A percentile compares a stretch with the other conserved stretches of the same genome.
Conservation (phyloP, 208 protist genomes). For the Leishmania braziliensis region DNA sequence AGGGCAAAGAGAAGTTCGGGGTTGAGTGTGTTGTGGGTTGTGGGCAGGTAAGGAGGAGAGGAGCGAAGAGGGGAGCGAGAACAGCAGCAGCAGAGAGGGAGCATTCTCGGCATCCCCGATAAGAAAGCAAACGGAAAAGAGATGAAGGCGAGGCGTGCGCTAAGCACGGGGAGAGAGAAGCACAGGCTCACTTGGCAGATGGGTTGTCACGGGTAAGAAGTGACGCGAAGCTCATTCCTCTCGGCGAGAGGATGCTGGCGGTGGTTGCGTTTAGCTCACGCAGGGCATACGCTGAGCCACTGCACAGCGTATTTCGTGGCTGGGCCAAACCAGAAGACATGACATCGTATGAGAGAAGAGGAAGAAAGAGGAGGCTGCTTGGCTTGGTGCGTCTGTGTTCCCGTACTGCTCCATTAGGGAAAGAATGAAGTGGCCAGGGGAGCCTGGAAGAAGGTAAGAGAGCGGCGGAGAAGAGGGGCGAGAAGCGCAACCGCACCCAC, state of each 20-base stretch:
- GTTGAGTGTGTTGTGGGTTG: not conserved
- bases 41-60: not conserved
- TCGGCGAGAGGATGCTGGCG: not conserved
- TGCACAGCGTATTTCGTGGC: not conserved
- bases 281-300: not conserved
- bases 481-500: not conserved
- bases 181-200: not conserved
- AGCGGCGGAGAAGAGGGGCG: not conserved
- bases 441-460: not conserved
- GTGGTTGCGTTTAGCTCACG: not conserved
- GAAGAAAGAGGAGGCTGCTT: too few relatives aligned
- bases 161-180: not conserved
- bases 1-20: not conserved
- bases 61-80: not conserved
- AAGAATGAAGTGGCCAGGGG: not conserved
- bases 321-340: not conserved
- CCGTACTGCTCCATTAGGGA: not conserved
- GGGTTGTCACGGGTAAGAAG: not conserved
- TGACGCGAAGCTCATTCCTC: not conserved
- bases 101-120: not conserved
- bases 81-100: not conserved
- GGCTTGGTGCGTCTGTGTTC: not conserved
- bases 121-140: not conserved
- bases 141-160: not conserved
- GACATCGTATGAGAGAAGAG: not conserved